Conservation (phyloP, 2,329 filamentous ascomycete species). For the Drechslerella coelobrocha region DNA sequence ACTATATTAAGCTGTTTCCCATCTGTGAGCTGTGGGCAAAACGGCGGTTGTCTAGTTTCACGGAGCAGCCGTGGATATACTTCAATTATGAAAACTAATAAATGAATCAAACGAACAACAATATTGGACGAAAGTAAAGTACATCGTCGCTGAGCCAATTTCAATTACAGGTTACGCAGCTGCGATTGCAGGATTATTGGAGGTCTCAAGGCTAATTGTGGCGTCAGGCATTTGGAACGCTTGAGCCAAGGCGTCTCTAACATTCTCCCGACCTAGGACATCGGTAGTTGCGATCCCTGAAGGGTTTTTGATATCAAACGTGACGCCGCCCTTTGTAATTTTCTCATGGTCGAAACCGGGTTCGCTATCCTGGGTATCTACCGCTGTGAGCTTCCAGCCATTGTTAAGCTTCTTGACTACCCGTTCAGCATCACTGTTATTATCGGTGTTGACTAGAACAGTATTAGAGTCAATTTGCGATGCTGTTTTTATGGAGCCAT, state of each 20-base stretch:
- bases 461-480: slow-evolving; percentile 19
- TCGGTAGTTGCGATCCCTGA: slow-evolving; percentile 9
- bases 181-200: too few species aligned
- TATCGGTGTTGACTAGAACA: slow-evolving; percentile 15
- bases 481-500: slow-evolving; percentile 12
- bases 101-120: too few species aligned
- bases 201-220: slow-evolving; percentile 10
- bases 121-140: too few species aligned
- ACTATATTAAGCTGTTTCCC: too few species aligned
- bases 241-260: slow-evolving; percentile 9
- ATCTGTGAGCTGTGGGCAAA: too few species aligned
- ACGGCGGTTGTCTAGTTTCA: too few species aligned
- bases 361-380: slow-evolving; percentile 16
- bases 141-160: too few species aligned
- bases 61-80: too few species aligned
- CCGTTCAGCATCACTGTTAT: slow-evolving; percentile 14
- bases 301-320: slow-evolving; percentile 23
- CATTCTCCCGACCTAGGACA: slow-evolving; percentile 2
- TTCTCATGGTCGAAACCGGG: slow-evolving; percentile 11
- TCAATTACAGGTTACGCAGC: too few species aligned
- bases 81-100: too few species aligned
- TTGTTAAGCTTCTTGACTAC: not conserved
- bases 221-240: slow-evolving; percentile 12
- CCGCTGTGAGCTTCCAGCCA: slow-evolving; percentile 13
- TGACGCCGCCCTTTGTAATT: slow-evolving; percentile 17